Evolutionary conservation across 306 rosid genomes (phyloP), one percentile per base, ranked within the genome.

Genomic region (Oemleria cerasiformis): DNA sequence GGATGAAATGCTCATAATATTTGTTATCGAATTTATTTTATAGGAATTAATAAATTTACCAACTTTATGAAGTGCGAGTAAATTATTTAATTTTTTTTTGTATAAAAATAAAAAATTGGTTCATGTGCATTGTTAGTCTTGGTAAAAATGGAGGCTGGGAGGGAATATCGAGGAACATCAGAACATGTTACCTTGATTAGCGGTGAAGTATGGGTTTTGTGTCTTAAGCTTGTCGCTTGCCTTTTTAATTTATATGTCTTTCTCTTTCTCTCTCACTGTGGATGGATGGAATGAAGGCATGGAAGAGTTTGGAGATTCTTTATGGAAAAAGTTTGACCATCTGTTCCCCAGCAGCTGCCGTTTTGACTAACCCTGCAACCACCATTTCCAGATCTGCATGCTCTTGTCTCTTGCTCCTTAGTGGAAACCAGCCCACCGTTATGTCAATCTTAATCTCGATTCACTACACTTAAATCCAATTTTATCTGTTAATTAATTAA

Each of bases 161-260:
- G 68, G 23, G 54, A 7, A 15, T 13, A 65, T 5, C 14, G 21
- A 8, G 10, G 4, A 10, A 53, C 36, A 9, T 6, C 9, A 57
- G 84, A 78, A 76, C 87, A 84, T 78, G 87, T 76, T 45, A 74
- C 83, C 94, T 86, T 82, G 84, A 88, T 84, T 86, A 82, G 77
- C 94, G 91, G 87, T 56, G 74, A 62, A 70, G 79, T 5, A 83
- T 47, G 84, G 75, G 79, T 58, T 72, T 69, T 47, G 63, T 82
- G 82, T 77, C 63, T 77, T 74, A 63, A 68, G 15, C 40, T 51
- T 84, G 86, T 86, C 88, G 72, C 77, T 81, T 77, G 49, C 72
- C 70, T 65, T 71, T 72, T n/a, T 59, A 9, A 41, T 8, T 14
- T 61, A 20, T 9, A 12, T 30, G 43, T 54, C 14, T n/a, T 21